Evolutionary conservation across 805 yeast genomes (phyloP).

Genomic region (Lipomyces yamanashiensis): DNA sequence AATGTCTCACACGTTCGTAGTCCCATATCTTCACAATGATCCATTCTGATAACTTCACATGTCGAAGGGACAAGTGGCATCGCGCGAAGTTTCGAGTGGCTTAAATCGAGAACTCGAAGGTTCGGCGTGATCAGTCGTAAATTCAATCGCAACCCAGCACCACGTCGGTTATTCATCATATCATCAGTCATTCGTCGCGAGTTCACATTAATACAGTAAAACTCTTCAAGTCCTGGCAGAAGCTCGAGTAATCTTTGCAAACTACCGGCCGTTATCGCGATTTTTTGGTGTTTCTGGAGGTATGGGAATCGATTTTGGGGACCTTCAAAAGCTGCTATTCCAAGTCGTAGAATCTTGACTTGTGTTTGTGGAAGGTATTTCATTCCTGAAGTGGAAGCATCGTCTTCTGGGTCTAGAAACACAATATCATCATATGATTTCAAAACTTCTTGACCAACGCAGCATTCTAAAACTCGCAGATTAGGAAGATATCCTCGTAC

Average conservation of each 20-base stretch:
- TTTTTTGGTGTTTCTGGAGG: not conserved
- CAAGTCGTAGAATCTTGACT: constrained; percentile 8
- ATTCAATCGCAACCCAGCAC: constrained; percentile 19
- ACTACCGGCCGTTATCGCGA: constrained; percentile 10
- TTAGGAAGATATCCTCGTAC: constrained; percentile 8
- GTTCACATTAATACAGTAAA: constrained; percentile 12
- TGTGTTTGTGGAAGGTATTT: constrained; percentile 8
- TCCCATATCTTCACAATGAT: constrained; percentile 12
- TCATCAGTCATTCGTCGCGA: constrained; percentile 13
- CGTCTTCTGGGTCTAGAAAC: constrained; percentile 5
- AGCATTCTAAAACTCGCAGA: constrained; percentile 14
- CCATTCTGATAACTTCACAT: constrained; percentile 17
- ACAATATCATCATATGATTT: constrained; percentile 8
- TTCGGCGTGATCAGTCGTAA: constrained; percentile 20
- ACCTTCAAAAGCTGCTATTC: not conserved
- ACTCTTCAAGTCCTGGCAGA: constrained; percentile 20
- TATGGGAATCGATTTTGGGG: constrained; percentile 15
- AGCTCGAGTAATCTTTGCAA: constrained; percentile 14
- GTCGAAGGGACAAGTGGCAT: constrained; percentile 18
- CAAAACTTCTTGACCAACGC: constrained; percentile 11
- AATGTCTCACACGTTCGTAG: constrained; percentile 18
- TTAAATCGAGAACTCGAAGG: constrained; percentile 7
- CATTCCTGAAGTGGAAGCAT: not conserved
- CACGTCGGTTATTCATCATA: constrained; percentile 17
- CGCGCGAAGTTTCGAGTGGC: constrained; percentile 16